These are phyloP conservation scores for Penicillium polonicum DNA, from an alignment of 2,329 filamentous ascomycete species.

Conservation along the genomic window DNA sequence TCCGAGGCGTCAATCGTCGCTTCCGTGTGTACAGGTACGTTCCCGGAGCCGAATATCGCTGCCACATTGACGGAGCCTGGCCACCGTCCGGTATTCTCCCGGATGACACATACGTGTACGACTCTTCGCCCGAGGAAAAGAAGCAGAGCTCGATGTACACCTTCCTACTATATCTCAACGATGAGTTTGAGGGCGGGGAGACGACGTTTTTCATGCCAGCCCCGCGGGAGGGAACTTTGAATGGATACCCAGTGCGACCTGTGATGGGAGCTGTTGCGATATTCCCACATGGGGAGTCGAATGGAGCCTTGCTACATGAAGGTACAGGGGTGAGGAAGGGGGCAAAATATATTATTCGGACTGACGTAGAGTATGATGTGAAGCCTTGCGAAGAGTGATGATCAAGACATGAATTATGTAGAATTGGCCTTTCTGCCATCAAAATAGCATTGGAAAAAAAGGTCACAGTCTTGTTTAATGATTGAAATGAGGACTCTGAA, in stretches of 20 bases:
- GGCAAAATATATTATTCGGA: constrained; percentile 67
- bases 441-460: background rate
- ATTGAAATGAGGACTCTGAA: background rate
- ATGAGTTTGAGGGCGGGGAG: constrained; percentile 70
- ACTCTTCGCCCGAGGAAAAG: constrained; percentile 58
- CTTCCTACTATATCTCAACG: constrained; percentile 68
- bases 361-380: constrained; percentile 69
- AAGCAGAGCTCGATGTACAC: constrained; percentile 69
- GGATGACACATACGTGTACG: constrained; percentile 63
- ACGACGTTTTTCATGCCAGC: constrained; percentile 70
- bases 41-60: constrained; percentile 68
- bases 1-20: constrained; percentile 65
- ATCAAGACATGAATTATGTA: constrained; percentile 1
- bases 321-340: constrained; percentile 68
- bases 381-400: constrained; percentile 20
- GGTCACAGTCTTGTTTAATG: background rate
- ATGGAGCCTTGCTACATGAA: constrained; percentile 65
- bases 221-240: constrained; percentile 62
- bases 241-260: constrained; percentile 67
- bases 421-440: background rate
- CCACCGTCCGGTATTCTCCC: constrained; percentile 65
- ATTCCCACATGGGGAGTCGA: constrained; percentile 68
- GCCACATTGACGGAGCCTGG: constrained; percentile 72
- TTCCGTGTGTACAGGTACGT: constrained; percentile 73
- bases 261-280: constrained; percentile 68